Base-by-base conservation (phyloP, 108 stramenopile genomes). In the Nitzschia putrida region DNA sequence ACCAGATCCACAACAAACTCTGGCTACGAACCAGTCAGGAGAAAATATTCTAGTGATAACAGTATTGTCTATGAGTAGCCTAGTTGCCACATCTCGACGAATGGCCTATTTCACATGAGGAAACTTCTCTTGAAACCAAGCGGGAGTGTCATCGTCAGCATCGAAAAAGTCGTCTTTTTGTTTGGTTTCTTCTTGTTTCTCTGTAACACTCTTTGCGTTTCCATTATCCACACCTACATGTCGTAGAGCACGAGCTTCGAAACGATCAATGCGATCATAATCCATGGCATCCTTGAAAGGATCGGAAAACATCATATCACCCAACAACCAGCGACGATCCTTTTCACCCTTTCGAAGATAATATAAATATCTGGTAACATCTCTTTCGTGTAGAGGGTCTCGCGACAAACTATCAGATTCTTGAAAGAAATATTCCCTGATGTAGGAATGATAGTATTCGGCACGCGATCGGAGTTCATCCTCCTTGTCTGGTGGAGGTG, bases 261-360 rank as follows among this genome's bases (percentile, higher is more conserved):
- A 86, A 47, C 72, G 59, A 21, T 76, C 66, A 9, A 85, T 54
- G 71, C 89, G 84, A 29, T 80, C 68, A 11, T 44, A 21, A 51
- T 84, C 79, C 22, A 72, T 60, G 11, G 58, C 25, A 57, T 38
- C 22, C 20, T 55, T 61, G 57, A 68, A 88, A 8, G 88, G 87
- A 80, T 94, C 93, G 21, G 79, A 61, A 74, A 91, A 94, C 64
- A 83, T 79, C 81, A 91, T 91, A 60, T 94, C 93, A 18, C 80
- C 71, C 45, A 94, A 50, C 40, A 94, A 64, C 84, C 86, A 94
- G 40, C 75, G 69, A 18, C 93, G 72, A 56, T 87, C 86, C 47
- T 94, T 82, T 53, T 91, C 89, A 38, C 90, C 93, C 20, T 80
- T 80, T 58, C 80, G 81, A 20, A 94, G 72, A 29, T 83, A 87